These are phyloP conservation scores for Metschnikowia noctiluminum DNA, from an alignment of 805 yeast species.

Conservation along the genomic window DNA sequence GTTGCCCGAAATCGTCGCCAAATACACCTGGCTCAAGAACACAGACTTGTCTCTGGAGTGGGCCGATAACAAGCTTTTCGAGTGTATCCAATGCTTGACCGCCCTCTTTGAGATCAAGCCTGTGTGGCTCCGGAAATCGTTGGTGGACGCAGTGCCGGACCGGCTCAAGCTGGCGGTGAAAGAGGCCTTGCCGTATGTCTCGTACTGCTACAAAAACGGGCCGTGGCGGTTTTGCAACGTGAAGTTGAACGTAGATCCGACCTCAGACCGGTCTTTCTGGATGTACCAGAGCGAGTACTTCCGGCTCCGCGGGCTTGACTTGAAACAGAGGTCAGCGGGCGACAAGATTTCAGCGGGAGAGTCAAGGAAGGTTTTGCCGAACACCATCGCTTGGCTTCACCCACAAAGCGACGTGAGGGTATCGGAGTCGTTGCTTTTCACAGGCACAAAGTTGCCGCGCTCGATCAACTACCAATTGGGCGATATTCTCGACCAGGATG, in stretches of 20 bases:
- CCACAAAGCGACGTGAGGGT: slow-evolving; percentile 20
- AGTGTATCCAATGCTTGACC: slow-evolving; percentile 43
- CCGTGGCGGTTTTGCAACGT: slow-evolving; percentile 93
- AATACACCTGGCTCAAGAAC: slow-evolving; percentile 27
- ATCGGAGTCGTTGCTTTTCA: slow-evolving; percentile 52
- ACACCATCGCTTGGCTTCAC: slow-evolving; percentile 18
- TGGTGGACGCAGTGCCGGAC: slow-evolving; percentile 53
- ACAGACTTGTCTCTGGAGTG: slow-evolving; percentile 37
- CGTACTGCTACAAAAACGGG: slow-evolving; percentile 81
- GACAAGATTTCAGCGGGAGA: slow-evolving; percentile 4
- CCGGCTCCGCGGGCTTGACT: slow-evolving; percentile 41
- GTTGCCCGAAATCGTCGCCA: slow-evolving; percentile 43
- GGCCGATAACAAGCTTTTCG: slow-evolving; percentile 31
- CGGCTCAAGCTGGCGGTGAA: slow-evolving; percentile 48
- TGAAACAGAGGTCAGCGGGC: slow-evolving; percentile 11
- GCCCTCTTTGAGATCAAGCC: slow-evolving; percentile 67
- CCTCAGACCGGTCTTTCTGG: slow-evolving; percentile 49
- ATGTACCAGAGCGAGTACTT: slow-evolving; percentile 84
- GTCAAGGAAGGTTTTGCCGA: slow-evolving; percentile 23
- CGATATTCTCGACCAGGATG: slow-evolving; percentile 66
- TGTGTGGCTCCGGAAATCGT: slow-evolving; percentile 78
- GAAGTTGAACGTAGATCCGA: slow-evolving; percentile 76
- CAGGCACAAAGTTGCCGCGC: slow-evolving; percentile 66
- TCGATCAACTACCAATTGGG: slow-evolving; percentile 76
- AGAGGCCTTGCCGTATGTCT: slow-evolving; percentile 78